Conservation (phyloP, 2,329 filamentous ascomycete species). For the Botrytis galanthina region DNA sequence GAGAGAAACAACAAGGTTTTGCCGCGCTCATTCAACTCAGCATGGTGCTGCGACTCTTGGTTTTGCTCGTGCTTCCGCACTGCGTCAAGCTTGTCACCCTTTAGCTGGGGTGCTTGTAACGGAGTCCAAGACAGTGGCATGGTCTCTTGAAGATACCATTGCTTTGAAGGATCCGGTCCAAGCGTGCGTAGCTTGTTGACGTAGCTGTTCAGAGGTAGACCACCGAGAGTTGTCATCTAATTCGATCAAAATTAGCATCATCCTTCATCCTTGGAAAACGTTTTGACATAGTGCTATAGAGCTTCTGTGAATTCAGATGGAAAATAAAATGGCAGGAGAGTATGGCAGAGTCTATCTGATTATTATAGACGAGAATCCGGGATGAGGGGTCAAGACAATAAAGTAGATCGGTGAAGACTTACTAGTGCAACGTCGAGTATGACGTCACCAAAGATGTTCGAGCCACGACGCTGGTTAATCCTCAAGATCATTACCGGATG, state of each 20-base stretch:
- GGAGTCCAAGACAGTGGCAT: not conserved
- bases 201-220: not conserved
- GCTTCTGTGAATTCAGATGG: not conserved
- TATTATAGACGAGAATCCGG: not conserved
- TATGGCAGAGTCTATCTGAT: not conserved
- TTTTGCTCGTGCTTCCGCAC: not conserved
- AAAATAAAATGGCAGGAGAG: not conserved
- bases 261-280: no score
- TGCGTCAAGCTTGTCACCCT: not conserved
- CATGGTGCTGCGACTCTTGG: not conserved
- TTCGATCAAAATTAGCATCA: not conserved
- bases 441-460: conserved; percentile 20
- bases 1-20: not conserved
- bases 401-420: not conserved
- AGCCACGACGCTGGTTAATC: conserved; percentile 19
- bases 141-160: not conserved
- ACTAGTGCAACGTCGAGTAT: conserved; percentile 26
- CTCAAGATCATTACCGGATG: conserved; percentile 24
- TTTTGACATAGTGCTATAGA: fast-evolving
- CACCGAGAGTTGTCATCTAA: not conserved
- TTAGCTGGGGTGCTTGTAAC: no score
- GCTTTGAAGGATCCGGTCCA: not conserved
- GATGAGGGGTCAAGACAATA: not conserved
- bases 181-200: not conserved
- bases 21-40: not conserved